Evolutionary conservation across 176 grass and related monocot species (phyloP).

Genomic region (Saccharum officinarum): DNA sequence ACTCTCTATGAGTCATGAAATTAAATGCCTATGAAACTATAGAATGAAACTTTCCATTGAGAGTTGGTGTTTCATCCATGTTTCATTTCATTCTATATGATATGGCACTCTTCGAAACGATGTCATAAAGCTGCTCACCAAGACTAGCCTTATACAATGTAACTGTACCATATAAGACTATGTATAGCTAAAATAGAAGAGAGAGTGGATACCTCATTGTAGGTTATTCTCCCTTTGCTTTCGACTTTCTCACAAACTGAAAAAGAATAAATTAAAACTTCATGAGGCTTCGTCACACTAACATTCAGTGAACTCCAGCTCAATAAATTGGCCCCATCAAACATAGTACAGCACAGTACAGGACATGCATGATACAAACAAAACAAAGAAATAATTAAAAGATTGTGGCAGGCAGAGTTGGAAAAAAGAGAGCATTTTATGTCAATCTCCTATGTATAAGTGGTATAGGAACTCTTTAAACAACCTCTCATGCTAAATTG

Average conservation of each 20-base stretch:
- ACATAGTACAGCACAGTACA: not conserved
- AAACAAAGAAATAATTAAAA: not conserved
- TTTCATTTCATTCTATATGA: too few relatives aligned
- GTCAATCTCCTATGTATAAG: not conserved
- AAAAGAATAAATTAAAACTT: constrained; percentile 30
- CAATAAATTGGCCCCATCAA: not conserved
- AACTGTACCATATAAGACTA: constrained; percentile 5
- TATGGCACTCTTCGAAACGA: too few relatives aligned
- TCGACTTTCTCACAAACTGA: constrained; percentile 97
- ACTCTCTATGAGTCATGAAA: too few relatives aligned
- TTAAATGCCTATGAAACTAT: too few relatives aligned
- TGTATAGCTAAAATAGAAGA: constrained; percentile 1
- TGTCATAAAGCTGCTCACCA: too few relatives aligned
- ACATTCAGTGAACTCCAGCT: not conserved
- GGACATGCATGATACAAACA: not conserved
- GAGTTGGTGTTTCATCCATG: too few relatives aligned
- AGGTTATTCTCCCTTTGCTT: constrained; percentile 98
- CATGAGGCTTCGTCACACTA: not conserved
- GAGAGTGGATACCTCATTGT: constrained; percentile 77
- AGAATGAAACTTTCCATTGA: too few relatives aligned
- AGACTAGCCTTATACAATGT: not conserved
- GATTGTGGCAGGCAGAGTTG: not conserved
- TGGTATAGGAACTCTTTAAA: not conserved
- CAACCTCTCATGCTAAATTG: constrained; percentile 95
- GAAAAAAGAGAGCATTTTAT: not conserved